A percentile compares a stretch with the other conserved stretches of the same genome.
Evolutionary conservation across 768 basidiomycete species (phyloP).

Genomic region (Lentinula lateritia): DNA sequence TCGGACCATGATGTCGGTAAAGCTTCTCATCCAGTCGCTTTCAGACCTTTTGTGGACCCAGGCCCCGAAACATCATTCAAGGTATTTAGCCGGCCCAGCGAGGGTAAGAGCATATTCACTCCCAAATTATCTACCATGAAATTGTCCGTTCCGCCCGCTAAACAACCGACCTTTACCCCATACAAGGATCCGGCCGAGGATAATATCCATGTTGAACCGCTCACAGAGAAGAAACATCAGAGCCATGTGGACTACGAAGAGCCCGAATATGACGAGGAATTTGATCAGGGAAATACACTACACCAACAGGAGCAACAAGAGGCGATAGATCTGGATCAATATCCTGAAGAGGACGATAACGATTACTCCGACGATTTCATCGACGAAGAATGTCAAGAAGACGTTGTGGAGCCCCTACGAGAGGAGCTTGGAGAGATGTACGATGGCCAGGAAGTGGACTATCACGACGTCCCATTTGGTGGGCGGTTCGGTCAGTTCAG

Average conservation of each 20-base stretch:
- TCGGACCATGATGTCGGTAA: constrained; percentile 32
- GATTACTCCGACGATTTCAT: constrained; percentile 14
- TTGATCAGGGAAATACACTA: constrained; percentile 22
- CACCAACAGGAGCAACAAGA: constrained; percentile 26
- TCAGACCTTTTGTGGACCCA: constrained; percentile 37
- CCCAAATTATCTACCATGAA: constrained; percentile 28
- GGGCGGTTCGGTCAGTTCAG: constrained; percentile 80
- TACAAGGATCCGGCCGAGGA: constrained; percentile 18
- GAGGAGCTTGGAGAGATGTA: constrained; percentile 13
- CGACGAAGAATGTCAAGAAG: constrained; percentile 20
- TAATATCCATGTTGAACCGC: constrained; percentile 19
- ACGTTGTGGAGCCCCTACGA: constrained; percentile 24
- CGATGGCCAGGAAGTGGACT: constrained; percentile 29
- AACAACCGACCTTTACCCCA: constrained; percentile 36
- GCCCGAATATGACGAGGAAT: constrained; percentile 15
- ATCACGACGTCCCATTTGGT: constrained; percentile 52
- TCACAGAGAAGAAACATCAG: constrained; percentile 12
- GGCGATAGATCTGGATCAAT: constrained; percentile 21
- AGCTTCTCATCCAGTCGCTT: constrained; percentile 19
- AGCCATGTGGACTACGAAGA: constrained; percentile 10
- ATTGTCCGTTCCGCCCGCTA: constrained; percentile 32
- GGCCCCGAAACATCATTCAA: constrained; percentile 48
- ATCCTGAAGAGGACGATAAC: constrained; percentile 24
- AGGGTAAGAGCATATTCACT: constrained; percentile 38
- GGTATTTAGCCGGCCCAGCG: constrained; percentile 67